Base-by-base conservation (phyloP, 2,329 filamentous ascomycete genomes). In the Pezicula neosporulosa region DNA sequence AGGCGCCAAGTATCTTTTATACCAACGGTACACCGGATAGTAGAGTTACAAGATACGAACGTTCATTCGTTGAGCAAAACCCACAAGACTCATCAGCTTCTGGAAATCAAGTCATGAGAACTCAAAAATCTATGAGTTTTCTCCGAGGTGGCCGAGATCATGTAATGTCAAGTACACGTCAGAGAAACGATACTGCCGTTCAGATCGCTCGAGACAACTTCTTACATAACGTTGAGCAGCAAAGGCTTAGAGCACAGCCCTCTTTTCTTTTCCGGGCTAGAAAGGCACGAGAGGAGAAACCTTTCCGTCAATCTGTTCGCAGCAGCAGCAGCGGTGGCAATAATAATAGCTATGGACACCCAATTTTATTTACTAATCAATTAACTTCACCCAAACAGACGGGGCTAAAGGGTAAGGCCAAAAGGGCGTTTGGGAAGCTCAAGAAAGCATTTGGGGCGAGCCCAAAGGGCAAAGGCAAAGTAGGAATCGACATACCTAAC, bases 381-480 rank as follows among this genome's bases (percentile, higher is more conserved):
- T 3, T 13, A 28, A 51, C 15, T 46, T 50, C 16, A 56, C 51
- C 39, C 3, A 70, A 67, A 36, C 62, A 70, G 18, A 64, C 63
- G 4, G 67, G 67, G 4, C 58, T 85, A 27, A 75, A 72, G 43
- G 68, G 71, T 28, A 83, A 77, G 47, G 79, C 81, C 10, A 76
- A 86, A 21, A 83, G 82, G 30, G 80, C 83, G 13, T 89, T 86
- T 0, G 77, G 73, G 15, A 80, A 77, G 52, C 60, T 90, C 53
- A 86, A 77, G 64, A 77, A 68, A 36, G 70, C 85, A 0, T 83
- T 87, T 56, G 71, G 72, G 24, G 67, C 74, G 16, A 57, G 52
- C 43, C 70, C 71, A 1, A 66, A 69, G 5, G 67, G 67, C 18
- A 61, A 66, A 2, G 67, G 67, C 18, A 61, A 66, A 2, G 53